Conservation (phyloP, 352 stramenopile species). For the Pythium aristosporum region DNA sequence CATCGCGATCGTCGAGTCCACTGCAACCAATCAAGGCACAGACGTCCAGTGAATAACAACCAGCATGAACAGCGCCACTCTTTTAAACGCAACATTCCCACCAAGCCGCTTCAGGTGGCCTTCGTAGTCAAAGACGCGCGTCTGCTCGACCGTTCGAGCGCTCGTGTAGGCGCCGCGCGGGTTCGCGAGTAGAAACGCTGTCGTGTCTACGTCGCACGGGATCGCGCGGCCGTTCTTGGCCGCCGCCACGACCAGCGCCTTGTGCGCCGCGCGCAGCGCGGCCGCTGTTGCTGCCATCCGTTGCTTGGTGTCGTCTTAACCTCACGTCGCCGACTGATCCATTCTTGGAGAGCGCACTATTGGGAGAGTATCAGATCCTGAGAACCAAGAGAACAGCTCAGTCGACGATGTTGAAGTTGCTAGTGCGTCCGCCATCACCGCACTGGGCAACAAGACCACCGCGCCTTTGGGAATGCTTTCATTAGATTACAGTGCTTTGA, state of each 20-base stretch:
- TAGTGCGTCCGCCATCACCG: too few species aligned
- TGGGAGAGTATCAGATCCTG: not conserved
- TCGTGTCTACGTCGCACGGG: conserved; percentile 59
- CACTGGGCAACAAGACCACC: too few species aligned
- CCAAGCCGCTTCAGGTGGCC: conserved; percentile 73
- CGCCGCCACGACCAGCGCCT: conserved; percentile 37
- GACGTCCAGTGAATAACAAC: not conserved
- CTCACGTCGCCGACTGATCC: not conserved
- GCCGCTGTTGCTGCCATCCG: not conserved
- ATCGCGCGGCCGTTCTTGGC: conserved; percentile 77
- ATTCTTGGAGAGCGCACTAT: not conserved
- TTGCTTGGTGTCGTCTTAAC: not conserved
- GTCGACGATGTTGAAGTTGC: too few species aligned
- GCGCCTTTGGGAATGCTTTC: too few species aligned
- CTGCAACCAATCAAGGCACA: conserved; percentile 25
- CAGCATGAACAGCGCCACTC: not conserved
- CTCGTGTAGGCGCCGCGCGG: conserved; percentile 73
- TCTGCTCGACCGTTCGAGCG: conserved; percentile 72
- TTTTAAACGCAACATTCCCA: conserved; percentile 20
- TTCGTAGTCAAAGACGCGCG: conserved; percentile 78
- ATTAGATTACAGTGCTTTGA: too few species aligned
- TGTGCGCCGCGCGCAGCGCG: conserved; percentile 20
- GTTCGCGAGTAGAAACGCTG: conserved; percentile 58
- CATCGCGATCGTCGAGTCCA: conserved; percentile 74
- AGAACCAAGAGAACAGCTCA: not conserved